A percentile compares a stretch with the other conserved stretches of the same genome.
phyloP scores from a whole-genome alignment of 169 alveolate species.

The Pseudocohnilembus persalinus region DNA sequence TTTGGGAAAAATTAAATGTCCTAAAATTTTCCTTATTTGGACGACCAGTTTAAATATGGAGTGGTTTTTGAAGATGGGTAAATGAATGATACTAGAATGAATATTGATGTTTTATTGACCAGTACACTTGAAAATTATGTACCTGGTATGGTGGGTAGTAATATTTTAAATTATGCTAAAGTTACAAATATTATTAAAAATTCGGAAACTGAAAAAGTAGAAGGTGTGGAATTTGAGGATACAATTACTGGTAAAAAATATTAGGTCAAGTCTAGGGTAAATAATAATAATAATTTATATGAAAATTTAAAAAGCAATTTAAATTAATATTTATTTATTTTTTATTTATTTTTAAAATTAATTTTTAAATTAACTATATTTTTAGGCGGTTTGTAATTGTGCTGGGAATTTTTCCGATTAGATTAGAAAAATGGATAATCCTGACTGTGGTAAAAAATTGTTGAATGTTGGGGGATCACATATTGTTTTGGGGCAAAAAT shows the following conservation, averaged over 20 bases:
- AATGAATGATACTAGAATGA: conserved; percentile 91
- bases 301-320: conserved; percentile 22
- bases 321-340: neutral
- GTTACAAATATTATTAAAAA: conserved; percentile 72
- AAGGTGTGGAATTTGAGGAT: conserved; percentile 86
- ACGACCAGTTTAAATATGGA: conserved; percentile 66
- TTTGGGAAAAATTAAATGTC: conserved; percentile 28
- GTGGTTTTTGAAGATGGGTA: conserved; percentile 91
- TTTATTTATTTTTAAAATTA: neutral
- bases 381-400: conserved; percentile 3
- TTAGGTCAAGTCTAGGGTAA: conserved; percentile 82
- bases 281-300: conserved; percentile 82
- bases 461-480: conserved; percentile 81
- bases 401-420: conserved; percentile 46
- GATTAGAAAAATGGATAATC: conserved; percentile 50
- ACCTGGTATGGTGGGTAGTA: conserved; percentile 86
- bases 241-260: conserved; percentile 74
- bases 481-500: conserved; percentile 72
- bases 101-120: conserved; percentile 83
- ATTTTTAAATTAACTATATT: too few species aligned
- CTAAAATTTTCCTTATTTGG: conserved; percentile 63
- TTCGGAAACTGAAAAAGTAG: conserved; percentile 67
- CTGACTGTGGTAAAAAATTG: conserved; percentile 40
- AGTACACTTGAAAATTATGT: conserved; percentile 83
- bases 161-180: conserved; percentile 88